These are phyloP conservation scores for Rhodotorula sp. DNA, from an alignment of 1,284 basidiomycete genomes.

Conservation along the genomic window DNA sequence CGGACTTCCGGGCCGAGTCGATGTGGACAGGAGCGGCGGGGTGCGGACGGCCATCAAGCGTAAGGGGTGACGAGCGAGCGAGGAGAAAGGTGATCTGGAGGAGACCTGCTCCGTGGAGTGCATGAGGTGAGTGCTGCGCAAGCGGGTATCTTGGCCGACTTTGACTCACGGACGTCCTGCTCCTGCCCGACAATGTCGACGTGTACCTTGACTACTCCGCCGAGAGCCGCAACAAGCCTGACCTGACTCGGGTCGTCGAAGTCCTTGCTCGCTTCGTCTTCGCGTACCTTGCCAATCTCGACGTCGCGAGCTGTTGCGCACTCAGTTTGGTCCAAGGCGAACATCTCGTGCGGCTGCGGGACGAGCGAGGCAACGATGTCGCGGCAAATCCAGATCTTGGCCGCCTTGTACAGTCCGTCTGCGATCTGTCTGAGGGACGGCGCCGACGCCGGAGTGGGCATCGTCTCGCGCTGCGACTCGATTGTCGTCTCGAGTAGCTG, in stretches of 20 bases:
- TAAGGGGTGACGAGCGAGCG: background rate
- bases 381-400: conserved; percentile 10
- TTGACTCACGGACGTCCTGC: too few relatives aligned
- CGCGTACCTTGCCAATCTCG: background rate
- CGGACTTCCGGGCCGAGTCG: background rate
- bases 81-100: conserved; percentile 12
- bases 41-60: background rate
- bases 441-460: too few relatives aligned
- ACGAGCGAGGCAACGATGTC: conserved; percentile 10
- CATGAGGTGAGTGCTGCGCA: background rate
- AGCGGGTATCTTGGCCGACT: too few relatives aligned
- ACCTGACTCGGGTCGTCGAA: too few relatives aligned
- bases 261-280: background rate
- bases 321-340: background rate
- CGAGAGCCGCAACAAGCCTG: background rate
- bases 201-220: background rate
- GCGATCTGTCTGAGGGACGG: background rate
- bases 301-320: background rate
- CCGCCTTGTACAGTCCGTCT: background rate
- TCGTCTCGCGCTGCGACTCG: background rate
- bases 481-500: background rate
- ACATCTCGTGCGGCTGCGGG: conserved; percentile 1
- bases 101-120: conserved; percentile 4
- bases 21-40: background rate
- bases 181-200: background rate